phyloP scores from a whole-genome alignment of 345 rosid species.

The Pistacia vera region DNA sequence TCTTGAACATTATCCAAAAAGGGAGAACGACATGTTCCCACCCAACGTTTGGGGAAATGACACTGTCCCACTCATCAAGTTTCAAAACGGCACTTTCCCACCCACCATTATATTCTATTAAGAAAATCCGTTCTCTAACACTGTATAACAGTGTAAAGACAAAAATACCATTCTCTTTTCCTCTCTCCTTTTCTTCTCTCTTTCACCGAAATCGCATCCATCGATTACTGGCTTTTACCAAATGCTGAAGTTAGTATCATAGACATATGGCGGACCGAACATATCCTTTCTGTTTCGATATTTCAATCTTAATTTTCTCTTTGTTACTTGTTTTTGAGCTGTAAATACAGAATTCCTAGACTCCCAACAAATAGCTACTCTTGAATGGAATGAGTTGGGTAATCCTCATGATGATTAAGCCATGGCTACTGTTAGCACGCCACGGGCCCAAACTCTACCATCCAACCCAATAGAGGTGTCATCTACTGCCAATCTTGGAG shows the following conservation, averaged over 20 bases:
- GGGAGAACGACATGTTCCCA: no score
- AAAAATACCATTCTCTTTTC: no score
- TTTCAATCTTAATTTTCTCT: not conserved
- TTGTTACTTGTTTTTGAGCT: not conserved
- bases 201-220: no score
- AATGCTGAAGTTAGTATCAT: slow-evolving; percentile 87
- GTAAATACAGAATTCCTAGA: slow-evolving; percentile 29
- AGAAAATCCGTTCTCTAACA: no score
- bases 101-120: no score
- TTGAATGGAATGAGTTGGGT: slow-evolving; percentile 60
- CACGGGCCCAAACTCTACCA: slow-evolving; percentile 66
- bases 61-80: no score
- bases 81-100: no score
- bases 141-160: no score
- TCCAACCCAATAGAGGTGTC: slow-evolving; percentile 41
- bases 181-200: no score
- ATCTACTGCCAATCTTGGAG: slow-evolving; percentile 32
- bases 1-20: no score
- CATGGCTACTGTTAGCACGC: slow-evolving; percentile 40
- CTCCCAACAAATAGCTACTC: slow-evolving; percentile 41
- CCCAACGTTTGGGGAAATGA: no score
- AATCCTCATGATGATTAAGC: slow-evolving; percentile 41
- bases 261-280: slow-evolving; percentile 81
- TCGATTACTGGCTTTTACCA: slow-evolving; percentile 92
- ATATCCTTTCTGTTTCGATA: slow-evolving; percentile 56